A percentile compares a stretch with the other conserved stretches of the same genome.
Conservation (phyloP, 2,329 filamentous ascomycete genomes). For the Penicillium sp. region DNA sequence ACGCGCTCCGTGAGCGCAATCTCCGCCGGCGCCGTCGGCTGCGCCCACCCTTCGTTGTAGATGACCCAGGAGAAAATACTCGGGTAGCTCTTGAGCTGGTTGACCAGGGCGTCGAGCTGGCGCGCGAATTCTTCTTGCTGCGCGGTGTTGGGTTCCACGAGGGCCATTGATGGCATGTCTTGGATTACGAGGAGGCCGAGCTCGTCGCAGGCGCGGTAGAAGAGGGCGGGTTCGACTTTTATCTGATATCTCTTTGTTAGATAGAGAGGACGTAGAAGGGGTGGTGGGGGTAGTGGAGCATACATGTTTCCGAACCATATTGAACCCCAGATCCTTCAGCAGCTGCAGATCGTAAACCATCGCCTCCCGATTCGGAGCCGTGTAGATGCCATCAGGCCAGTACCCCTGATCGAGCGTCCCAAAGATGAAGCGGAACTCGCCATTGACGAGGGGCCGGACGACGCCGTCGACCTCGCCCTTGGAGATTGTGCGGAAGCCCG, state of each 20-base stretch:
- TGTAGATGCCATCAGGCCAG: slow-evolving; percentile 73
- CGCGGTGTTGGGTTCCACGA: slow-evolving; percentile 38
- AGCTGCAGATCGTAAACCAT: slow-evolving; percentile 70
- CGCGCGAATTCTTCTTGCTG: slow-evolving; percentile 69
- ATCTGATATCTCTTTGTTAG: slow-evolving; percentile 47
- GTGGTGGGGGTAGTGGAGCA: slow-evolving; percentile 28
- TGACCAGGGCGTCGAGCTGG: slow-evolving; percentile 65
- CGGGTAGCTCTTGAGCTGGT: slow-evolving; percentile 67
- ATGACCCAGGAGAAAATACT: slow-evolving; percentile 72
- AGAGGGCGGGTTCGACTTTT: slow-evolving; percentile 70
- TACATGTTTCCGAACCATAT: slow-evolving; percentile 73
- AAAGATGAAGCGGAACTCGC: slow-evolving; percentile 70
- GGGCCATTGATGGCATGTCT: slow-evolving; percentile 69
- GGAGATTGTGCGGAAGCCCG: slow-evolving; percentile 69
- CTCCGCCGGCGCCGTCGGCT: slow-evolving; percentile 60
- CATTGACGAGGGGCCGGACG: slow-evolving; percentile 68
- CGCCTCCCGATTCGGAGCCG: slow-evolving; percentile 67
- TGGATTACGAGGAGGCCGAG: slow-evolving; percentile 71
- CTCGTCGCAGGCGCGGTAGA: slow-evolving; percentile 70
- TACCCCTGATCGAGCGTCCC: slow-evolving; percentile 73
- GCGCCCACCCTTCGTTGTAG: slow-evolving; percentile 76
- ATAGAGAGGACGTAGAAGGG: too few relatives aligned
- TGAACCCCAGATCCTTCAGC: slow-evolving; percentile 70
- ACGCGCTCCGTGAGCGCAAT: slow-evolving; percentile 61
- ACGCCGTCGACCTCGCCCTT: slow-evolving; percentile 62